Percentiles rank a stretch among this genome's conserved stretches.
Conservation (phyloP, 805 yeast genomes). For the Scheffersomyces spartinae region DNA sequence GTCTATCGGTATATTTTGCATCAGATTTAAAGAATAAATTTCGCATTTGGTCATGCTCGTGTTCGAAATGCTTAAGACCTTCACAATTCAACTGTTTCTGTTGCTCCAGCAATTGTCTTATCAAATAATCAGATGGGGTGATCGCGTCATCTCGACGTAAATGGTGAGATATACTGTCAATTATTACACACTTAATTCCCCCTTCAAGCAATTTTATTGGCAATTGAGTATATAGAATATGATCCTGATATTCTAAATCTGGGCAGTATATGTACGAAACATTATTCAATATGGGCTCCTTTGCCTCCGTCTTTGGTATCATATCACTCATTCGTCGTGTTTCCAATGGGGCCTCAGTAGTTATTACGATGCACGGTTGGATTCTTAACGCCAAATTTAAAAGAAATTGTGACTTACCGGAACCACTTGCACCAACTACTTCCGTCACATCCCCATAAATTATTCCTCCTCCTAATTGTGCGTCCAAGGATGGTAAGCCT, state of each 20-base stretch:
- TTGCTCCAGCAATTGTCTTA: conserved; percentile 9
- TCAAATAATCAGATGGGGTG: conserved; percentile 11
- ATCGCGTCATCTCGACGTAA: conserved; percentile 19
- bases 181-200: conserved; percentile 12
- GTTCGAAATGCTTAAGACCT: conserved; percentile 7
- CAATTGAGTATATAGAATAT: conserved; percentile 26
- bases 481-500: conserved; percentile 15
- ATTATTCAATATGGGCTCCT: conserved; percentile 7
- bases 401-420: conserved; percentile 30
- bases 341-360: conserved; percentile 27
- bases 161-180: conserved; percentile 34
- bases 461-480: conserved; percentile 18
- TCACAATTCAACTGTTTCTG: conserved; percentile 5
- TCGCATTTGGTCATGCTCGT: conserved; percentile 8
- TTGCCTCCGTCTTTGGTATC: conserved; percentile 3
- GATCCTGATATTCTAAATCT: conserved; percentile 29
- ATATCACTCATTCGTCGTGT: conserved; percentile 20
- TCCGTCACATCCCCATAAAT: conserved; percentile 22
- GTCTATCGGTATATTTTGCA: conserved; percentile 13
- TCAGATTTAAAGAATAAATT: conserved; percentile 12
- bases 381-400: conserved; percentile 18
- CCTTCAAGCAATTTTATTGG: conserved; percentile 13
- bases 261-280: conserved; percentile 24
- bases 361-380: conserved; percentile 16
- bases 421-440: conserved; percentile 31